A percentile compares a stretch with the other conserved stretches of the same genome.
Evolutionary conservation across 2,329 filamentous ascomycete species (phyloP).

Genomic region (Cylindrodendrum hubeiense): DNA sequence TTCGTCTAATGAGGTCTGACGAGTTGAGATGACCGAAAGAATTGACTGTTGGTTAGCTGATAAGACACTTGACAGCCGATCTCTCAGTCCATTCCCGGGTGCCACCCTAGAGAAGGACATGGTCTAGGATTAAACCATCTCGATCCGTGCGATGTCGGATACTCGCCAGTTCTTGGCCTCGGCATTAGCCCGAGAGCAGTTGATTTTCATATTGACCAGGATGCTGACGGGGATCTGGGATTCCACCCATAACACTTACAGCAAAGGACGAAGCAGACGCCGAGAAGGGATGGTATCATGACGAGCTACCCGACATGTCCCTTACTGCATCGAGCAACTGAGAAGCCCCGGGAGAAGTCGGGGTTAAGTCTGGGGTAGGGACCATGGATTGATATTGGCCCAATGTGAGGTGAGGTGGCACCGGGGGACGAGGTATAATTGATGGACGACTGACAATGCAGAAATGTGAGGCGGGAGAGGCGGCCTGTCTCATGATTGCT

Average conservation of each 20-base stretch:
- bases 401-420: slow-evolving; percentile 8
- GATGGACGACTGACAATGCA: neutral
- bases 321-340: neutral
- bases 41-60: neutral
- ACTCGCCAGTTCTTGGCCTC: too few relatives aligned
- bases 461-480: neutral
- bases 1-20: neutral
- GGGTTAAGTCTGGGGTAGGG: neutral
- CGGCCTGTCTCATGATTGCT: neutral
- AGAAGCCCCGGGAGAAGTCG: slow-evolving; percentile 8
- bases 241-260: neutral
- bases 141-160: too few relatives aligned
- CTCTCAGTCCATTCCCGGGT: neutral
- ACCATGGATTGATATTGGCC: neutral
- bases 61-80: neutral
- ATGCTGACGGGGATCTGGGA: neutral
- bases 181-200: neutral
- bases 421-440: neutral
- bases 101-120: neutral
- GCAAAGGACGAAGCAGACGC: neutral
- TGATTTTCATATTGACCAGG: neutral
- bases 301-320: neutral
- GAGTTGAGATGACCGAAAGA: neutral
- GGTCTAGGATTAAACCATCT: neutral
- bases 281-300: neutral